Base-by-base conservation (phyloP, 1,284 basidiomycete species). In the Austropuccinia psidii region DNA sequence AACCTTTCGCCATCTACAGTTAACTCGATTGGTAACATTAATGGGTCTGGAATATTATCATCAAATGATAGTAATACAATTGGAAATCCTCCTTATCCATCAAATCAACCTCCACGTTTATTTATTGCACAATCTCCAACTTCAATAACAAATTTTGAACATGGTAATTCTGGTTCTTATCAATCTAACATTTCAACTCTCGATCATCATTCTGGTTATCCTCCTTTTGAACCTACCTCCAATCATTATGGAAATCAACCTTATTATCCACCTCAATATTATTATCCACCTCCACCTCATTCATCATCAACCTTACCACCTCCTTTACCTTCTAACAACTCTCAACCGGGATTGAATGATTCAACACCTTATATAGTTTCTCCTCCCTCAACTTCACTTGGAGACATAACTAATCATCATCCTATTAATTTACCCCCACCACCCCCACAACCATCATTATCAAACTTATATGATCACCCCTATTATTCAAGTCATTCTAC, bases 231-330 rank as follows among this genome's bases (percentile, higher is more conserved):
- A 39, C n/a, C 31, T 61, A 35, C 58, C 27, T 55, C 54, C 7
- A 57, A 27, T 33, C 31, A 64, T 43, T 64, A 64, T 64, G 61
- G 61, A 15, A 64, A 45, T 24, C 8, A 64, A 21, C 24, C 35
- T 6, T 64, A 64, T 31, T 64, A 64, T 31, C 58, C 58, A 29
- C n/a, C 58, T 17, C 37, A 15, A 5, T 47, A 64, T 31, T 43
- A 31, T 11, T 47, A 43, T 64, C 43, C 61, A 45, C 39, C 61
- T 2, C 43, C 43, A 33, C 21, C 55, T 29, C 9, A n/a, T 11
- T 7, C 5, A 13, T 29, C 55, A 13, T 29, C n/a, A n/a, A n/a
- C n/a, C n/a, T n/a, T n/a, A n/a, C n/a, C n/a, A n/a, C n/a, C n/a
- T n/a, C n/a, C n/a, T n/a, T n/a, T n/a, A n/a, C n/a, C n/a, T n/a